Evolutionary conservation across 2,329 filamentous ascomycete species (phyloP), one percentile per base, ranked within the genome.

Genomic region (Cladobotryum mycophilum): DNA sequence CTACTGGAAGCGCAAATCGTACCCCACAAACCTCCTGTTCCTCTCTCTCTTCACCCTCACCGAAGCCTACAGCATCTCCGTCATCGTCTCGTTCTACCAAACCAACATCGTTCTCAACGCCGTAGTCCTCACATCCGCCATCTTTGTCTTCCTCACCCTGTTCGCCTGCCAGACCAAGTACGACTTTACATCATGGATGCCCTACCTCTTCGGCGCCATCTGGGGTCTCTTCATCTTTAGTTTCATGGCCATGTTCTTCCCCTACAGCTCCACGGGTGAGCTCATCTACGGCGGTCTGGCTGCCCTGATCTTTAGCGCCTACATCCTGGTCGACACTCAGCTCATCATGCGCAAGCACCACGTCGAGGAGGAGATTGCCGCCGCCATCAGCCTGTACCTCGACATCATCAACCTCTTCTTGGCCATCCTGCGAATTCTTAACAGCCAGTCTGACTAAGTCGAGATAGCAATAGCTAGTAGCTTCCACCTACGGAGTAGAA

Each of bases 131-230:
- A 99, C 93, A 47, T 86, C 84, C 14, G 87, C 85, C 47, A 88
- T 91, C 64, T 91, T 92, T 64, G 75, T 89, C 61, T 82, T 88
- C 63, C 80, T 90, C 47, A 89, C 86, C 1, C 70, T 91, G 41
- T 97, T 99, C 68, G 93, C 93, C 45, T 96, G 91, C 80, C 93
- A 99, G 76, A 88, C 88, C 57, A 95, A 95, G 69, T 99, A 99
- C 67, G 93, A 99, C 75, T 99, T 99, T 68, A 97, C 92, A 1
- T 86, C 82, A 57, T 99, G 93, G 92, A 88, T 92, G 76, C 92
- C 93, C 15, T 97, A 96, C 67, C 81, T 97, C 3, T 95, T 95
- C 63, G 91, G 91, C 52, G 85, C 79, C 0, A 79, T 99, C 15
- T 97, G 93, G 93, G 85, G 88, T 6, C 72, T 96, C 53, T 79